Evolutionary conservation across 768 basidiomycete species (phyloP).

Genomic region (Pleurotus citrinopileatus): DNA sequence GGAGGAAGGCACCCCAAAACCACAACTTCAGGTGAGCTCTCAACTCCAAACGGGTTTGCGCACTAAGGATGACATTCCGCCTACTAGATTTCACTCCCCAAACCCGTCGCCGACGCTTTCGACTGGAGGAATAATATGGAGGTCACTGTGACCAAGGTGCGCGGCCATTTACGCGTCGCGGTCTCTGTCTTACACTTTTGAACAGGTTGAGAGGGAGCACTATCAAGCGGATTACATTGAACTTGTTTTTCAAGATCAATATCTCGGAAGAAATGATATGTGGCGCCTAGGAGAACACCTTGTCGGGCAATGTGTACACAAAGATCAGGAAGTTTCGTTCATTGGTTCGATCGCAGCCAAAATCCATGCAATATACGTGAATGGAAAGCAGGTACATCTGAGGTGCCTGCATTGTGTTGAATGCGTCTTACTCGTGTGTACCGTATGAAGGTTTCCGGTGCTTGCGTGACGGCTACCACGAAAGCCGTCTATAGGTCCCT

Average conservation of each 20-base stretch:
- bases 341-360: slow-evolving; percentile 81
- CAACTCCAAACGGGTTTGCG: not conserved
- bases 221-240: slow-evolving; percentile 80
- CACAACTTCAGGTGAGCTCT: slow-evolving; percentile 58
- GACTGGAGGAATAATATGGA: slow-evolving; percentile 69
- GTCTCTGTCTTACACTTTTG: slow-evolving; percentile 14
- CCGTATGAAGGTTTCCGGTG: slow-evolving; percentile 68
- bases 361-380: slow-evolving; percentile 75
- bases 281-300: slow-evolving; percentile 88
- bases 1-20: slow-evolving; percentile 58
- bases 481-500: slow-evolving; percentile 88
- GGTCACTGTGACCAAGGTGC: slow-evolving; percentile 69
- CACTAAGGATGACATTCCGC: not conserved
- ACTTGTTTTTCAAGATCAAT: slow-evolving; percentile 91
- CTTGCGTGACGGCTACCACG: slow-evolving; percentile 76
- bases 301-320: slow-evolving; percentile 77
- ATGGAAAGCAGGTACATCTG: slow-evolving; percentile 55
- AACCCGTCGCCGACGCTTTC: slow-evolving; percentile 69
- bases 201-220: slow-evolving; percentile 62
- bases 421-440: slow-evolving; percentile 4
- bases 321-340: slow-evolving; percentile 82
- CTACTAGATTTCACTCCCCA: slow-evolving; percentile 71
- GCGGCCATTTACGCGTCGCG: not conserved
- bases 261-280: slow-evolving; percentile 95
- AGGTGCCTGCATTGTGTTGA: slow-evolving; percentile 3